Conservation (phyloP, 768 basidiomycete genomes). For the Hysterangium stoloniferum region DNA sequence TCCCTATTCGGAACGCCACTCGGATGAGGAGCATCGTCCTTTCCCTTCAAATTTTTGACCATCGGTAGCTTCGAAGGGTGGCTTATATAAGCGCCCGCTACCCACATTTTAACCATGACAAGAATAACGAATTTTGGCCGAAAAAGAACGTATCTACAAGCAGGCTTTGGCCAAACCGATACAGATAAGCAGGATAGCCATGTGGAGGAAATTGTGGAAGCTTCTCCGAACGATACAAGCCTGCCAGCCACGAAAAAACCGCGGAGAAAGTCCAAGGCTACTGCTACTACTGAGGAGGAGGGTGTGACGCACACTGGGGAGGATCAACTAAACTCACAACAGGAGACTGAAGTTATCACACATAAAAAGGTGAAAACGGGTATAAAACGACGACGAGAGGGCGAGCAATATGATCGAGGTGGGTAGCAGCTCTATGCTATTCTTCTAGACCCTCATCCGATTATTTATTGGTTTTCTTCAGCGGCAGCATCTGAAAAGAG, state of each 20-base stretch:
- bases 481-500: conserved; percentile 44
- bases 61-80: conserved; percentile 28
- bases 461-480: conserved; percentile 15
- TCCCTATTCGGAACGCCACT: conserved; percentile 54
- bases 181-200: conserved; percentile 14
- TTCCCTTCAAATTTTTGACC: conserved; percentile 48
- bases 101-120: conserved; percentile 45
- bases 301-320: neutral
- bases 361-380: conserved; percentile 5
- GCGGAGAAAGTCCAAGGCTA: conserved; percentile 7
- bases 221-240: conserved; percentile 11
- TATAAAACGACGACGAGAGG: conserved; percentile 25
- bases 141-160: conserved; percentile 65
- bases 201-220: conserved; percentile 19
- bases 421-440: too few species aligned
- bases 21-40: conserved; percentile 42
- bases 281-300: conserved; percentile 14
- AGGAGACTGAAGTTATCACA: neutral
- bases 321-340: neutral
- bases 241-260: conserved; percentile 3
- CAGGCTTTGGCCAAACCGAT: conserved; percentile 48
- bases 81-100: neutral
- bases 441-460: conserved; percentile 5
- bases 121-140: conserved; percentile 66
- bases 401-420: conserved; percentile 21